Base-by-base conservation (phyloP, 73 alveolate species). In the Effrenium voratum region DNA sequence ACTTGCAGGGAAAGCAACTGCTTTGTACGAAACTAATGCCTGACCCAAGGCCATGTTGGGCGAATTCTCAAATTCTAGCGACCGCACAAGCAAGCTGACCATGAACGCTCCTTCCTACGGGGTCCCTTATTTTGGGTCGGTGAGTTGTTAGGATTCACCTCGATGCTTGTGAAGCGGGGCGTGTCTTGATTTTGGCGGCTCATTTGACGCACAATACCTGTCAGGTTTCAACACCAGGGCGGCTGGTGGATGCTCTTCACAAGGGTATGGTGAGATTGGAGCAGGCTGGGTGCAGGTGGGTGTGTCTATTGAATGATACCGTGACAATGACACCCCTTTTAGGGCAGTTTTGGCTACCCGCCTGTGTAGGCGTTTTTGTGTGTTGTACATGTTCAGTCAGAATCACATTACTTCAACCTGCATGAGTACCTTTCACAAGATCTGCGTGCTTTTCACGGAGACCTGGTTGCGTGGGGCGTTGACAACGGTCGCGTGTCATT, bases 211-310 rank as follows among this genome's bases (percentile, higher is more conserved):
- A n/a, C n/a, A n/a, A n/a, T n/a, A n/a, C n/a, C n/a, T n/a, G n/a
- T 38, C 19, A 90, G 97, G 87, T 90, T 30, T 75, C 97, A 2
- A 90, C 97, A 0, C 97, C 97, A 13, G 97, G 97, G 24, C 97
- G 97, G 30, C n/a, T 90, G 97, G 83, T 90, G 45, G 97, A 90
- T 46, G 97, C 97, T 60, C 50, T 90, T 75, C 97, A 90, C 97
- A 90, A 90, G 66, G 97, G 97, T 52, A 30, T 90, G 73, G 73
- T 90, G 66, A 38, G 97, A 38, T 44, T 90, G 30, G 97, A 90
- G 34, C 40, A 90, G 97, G 97, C 40, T 63, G 40, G 12, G 77
- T 5, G n/a, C 43, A 8, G 79, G n/a, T n/a, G 16, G 79, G n/a
- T 26, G 8, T 66, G 79, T 28, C 41, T 66, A 16, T n/a, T 30